Evolutionary conservation across 768 basidiomycete species (phyloP).

Genomic region (Melanogaster broomeanus): DNA sequence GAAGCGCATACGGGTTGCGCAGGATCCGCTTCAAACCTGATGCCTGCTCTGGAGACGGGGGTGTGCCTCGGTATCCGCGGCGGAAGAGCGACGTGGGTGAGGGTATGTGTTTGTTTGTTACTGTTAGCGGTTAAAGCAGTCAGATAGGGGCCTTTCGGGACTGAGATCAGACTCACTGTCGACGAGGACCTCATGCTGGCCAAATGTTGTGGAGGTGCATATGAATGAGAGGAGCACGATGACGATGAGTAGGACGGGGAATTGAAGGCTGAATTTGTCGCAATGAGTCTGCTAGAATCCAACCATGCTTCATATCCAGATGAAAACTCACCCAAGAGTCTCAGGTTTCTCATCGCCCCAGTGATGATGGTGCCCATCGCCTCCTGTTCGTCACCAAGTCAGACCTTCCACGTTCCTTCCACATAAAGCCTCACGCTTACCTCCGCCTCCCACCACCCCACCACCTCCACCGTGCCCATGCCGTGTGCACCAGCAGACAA

Average conservation of each 20-base stretch:
- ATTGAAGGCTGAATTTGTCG: constrained; percentile 52
- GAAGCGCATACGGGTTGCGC: constrained; percentile 74
- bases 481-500: constrained; percentile 73
- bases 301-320: neutral
- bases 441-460: constrained; percentile 29
- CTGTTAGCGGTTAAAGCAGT: constrained; percentile 32
- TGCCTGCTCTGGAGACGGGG: constrained; percentile 6
- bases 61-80: constrained; percentile 3
- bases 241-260: constrained; percentile 59
- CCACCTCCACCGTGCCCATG: constrained; percentile 65
- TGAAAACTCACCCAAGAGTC: constrained; percentile 39
- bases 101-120: constrained; percentile 65
- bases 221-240: constrained; percentile 58
- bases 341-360: constrained; percentile 57
- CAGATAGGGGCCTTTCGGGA: neutral
- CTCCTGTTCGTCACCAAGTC: constrained; percentile 11
- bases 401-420: constrained; percentile 15
- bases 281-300: neutral
- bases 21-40: constrained; percentile 37
- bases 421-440: neutral
- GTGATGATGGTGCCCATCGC: constrained; percentile 61
- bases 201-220: constrained; percentile 55
- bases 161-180: constrained; percentile 47
- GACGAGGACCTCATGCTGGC: constrained; percentile 67
- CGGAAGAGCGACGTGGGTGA: constrained; percentile 51